Conservation (phyloP, 2,329 filamentous ascomycete species). For the Fusarium burgessii region DNA sequence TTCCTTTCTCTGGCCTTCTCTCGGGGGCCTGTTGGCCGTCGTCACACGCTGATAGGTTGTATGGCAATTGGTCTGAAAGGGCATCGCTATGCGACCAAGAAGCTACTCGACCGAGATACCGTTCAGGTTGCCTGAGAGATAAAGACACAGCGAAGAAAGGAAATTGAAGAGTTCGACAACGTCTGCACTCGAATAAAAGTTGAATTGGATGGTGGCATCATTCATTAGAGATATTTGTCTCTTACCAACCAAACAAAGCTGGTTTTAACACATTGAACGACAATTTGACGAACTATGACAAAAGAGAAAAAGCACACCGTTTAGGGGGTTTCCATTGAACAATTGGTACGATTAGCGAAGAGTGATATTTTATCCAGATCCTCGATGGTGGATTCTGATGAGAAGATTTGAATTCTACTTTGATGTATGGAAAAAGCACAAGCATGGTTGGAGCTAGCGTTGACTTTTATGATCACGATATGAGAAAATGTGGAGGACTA, state of each 20-base stretch:
- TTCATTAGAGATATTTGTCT: conserved; percentile 13
- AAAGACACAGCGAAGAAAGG: background rate
- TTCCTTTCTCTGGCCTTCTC: background rate
- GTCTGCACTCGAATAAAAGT: conserved; percentile 19
- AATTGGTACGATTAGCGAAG: conserved; percentile 24
- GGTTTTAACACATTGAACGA: conserved; percentile 12
- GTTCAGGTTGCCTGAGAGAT: background rate
- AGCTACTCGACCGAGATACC: background rate
- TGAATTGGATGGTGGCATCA: conserved; percentile 11
- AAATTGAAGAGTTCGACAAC: conserved; percentile 2
- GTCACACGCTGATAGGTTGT: background rate
- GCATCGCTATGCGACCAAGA: background rate
- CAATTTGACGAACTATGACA: conserved; percentile 35
- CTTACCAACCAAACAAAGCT: background rate
- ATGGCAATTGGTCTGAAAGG: conserved; percentile 7
- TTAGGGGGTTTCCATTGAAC: conserved; percentile 6
- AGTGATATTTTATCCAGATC: background rate
- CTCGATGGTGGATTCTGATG: conserved; percentile 2
- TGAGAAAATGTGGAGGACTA: conserved; percentile 23
- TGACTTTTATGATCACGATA: conserved; percentile 34
- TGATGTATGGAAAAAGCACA: conserved; percentile 25
- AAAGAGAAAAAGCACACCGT: conserved; percentile 29
- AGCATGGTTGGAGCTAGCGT: conserved; percentile 41
- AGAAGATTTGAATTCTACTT: conserved; percentile 9
- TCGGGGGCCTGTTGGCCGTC: background rate